Evolutionary conservation across 129 eudicot genomes (phyloP).

Genomic region (Solidago caesia): DNA sequence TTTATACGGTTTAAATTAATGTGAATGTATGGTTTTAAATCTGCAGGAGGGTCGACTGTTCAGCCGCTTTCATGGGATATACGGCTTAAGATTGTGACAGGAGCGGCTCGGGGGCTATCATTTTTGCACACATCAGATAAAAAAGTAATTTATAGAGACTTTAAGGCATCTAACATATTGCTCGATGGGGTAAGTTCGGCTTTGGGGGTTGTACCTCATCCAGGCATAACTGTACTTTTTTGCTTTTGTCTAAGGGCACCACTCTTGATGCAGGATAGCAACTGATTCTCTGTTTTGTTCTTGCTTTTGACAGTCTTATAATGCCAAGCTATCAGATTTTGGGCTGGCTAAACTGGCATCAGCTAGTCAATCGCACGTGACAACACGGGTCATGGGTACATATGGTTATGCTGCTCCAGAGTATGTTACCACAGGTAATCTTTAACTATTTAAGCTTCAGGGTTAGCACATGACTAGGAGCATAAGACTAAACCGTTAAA

Average conservation of each 20-base stretch:
- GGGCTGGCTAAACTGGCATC: conserved; percentile 80
- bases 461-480: neutral
- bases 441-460: conserved; percentile 2
- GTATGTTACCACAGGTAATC: conserved; percentile 76
- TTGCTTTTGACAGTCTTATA: conserved; percentile 50
- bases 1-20: neutral
- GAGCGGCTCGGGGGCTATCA: conserved; percentile 89
- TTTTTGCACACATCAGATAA: conserved; percentile 69
- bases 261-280: neutral
- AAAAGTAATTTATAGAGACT: conserved; percentile 80
- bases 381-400: conserved; percentile 85
- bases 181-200: conserved; percentile 67
- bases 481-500: neutral
- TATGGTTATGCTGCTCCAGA: conserved; percentile 95
- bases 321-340: conserved; percentile 79
- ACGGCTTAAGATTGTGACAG: conserved; percentile 69
- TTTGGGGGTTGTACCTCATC: conserved; percentile 7
- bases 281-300: conserved; percentile 12
- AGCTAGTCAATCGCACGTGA: conserved; percentile 71
- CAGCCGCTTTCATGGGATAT: conserved; percentile 87
- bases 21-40: conserved; percentile 1
- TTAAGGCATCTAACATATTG: conserved; percentile 83
- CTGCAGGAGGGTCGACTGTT: conserved; percentile 74
- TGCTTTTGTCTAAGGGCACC: neutral
- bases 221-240: neutral